A percentile compares a stretch with the other conserved stretches of the same genome.
Evolutionary conservation across 2,329 filamentous ascomycete species (phyloP).

Genomic region (Ophiostoma fasciatum): DNA sequence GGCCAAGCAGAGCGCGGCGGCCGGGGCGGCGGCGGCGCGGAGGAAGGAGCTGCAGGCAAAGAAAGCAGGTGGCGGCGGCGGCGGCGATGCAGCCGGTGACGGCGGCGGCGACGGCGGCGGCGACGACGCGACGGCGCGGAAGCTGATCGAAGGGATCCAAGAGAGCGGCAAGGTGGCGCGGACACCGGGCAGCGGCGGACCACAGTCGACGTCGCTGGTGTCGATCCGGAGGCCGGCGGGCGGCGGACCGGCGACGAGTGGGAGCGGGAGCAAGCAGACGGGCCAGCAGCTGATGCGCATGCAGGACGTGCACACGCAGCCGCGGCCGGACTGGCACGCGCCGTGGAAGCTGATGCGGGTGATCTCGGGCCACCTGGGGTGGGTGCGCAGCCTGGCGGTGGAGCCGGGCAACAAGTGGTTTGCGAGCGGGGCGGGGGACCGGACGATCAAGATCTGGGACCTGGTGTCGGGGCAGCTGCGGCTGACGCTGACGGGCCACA

Average conservation of each 20-base stretch:
- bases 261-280: conserved; percentile 16
- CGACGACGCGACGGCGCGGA: conserved; percentile 36
- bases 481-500: conserved; percentile 84
- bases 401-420: conserved; percentile 98
- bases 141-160: conserved; percentile 51
- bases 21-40: conserved; percentile 33
- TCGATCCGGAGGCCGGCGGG: conserved; percentile 17
- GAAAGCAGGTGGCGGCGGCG: conserved; percentile 27
- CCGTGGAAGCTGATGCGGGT: conserved; percentile 98
- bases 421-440: conserved; percentile 83
- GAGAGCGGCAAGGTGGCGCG: conserved; percentile 21
- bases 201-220: conserved; percentile 22
- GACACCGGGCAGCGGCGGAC: conserved; percentile 8
- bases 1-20: conserved; percentile 56
- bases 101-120: conserved; percentile 14
- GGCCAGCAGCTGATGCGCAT: conserved; percentile 22
- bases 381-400: conserved; percentile 79
- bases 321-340: conserved; percentile 87
- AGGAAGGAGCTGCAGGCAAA: conserved; percentile 33
- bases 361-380: conserved; percentile 89
- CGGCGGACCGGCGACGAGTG: conserved; percentile 4
- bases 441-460: conserved; percentile 99
- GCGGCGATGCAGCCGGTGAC: conserved; percentile 16
- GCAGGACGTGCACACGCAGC: conserved; percentile 21
- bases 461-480: conserved; percentile 72